Base-by-base conservation (phyloP, 108 stramenopile genomes). In the Cyclotella baltica region DNA sequence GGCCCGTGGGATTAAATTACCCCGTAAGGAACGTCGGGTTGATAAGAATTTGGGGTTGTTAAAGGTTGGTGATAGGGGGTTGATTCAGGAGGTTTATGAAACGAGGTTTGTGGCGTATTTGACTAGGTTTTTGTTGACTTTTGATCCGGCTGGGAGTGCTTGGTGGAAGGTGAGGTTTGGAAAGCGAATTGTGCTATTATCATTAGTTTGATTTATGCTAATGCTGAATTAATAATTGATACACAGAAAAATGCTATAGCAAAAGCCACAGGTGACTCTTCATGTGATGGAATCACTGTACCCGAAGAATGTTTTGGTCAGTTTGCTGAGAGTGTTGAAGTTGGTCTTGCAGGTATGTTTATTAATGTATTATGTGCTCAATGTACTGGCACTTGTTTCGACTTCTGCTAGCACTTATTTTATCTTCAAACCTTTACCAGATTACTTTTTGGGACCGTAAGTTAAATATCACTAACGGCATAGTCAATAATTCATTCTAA, bases 301-400 rank as follows among this genome's bases (percentile, higher is more conserved):
- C 19, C 59, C 18, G 59, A 74, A 40, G 51, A 76, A 68, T 71
- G 62, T 73, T 96, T 96, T 84, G 89, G 91, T 8, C 88, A 92
- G 73, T 96, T 96, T 83, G 90, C 95, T 16, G 90, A 93, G 70
- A 86, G 84, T 62, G 92, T 96, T 16, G 90, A 91, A 69, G 72
- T 96, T 38, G 95, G 95, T 27, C 70, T 96, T 57, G 89, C 91
- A 11, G n/a, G n/a, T n/a, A n/a, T n/a, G n/a, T n/a, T n/a, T n/a
- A n/a, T n/a, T n/a, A n/a, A n/a, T n/a, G n/a, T n/a, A n/a, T n/a
- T n/a, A n/a, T n/a, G n/a, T n/a, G n/a, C n/a, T n/a, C n/a, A n/a
- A n/a, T n/a, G n/a, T n/a, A n/a, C n/a, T n/a, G n/a, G n/a, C n/a
- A n/a, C n/a, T n/a, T n/a, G n/a, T n/a, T n/a, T n/a, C n/a, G n/a